Percentiles rank a stretch among this genome's conserved stretches.
phyloP scores from a whole-genome alignment of 2,329 filamentous ascomycete genomes.

The Trichoderma atrobrunneum region DNA sequence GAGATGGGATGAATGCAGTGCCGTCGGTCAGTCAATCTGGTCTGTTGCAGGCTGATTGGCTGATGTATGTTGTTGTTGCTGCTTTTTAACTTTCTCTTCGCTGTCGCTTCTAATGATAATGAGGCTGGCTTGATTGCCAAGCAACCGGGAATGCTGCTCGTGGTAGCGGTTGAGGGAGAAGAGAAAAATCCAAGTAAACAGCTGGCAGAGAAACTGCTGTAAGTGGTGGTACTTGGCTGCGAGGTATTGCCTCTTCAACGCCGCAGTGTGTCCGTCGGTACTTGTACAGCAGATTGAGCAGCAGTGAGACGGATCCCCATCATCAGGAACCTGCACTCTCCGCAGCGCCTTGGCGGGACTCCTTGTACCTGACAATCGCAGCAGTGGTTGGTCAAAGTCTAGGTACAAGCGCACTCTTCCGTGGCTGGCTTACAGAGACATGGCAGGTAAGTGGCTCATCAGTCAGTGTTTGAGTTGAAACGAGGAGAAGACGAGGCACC shows the following conservation, averaged over 20 bases:
- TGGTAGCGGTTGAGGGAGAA: background rate
- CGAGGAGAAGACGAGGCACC: background rate
- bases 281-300: background rate
- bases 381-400: background rate
- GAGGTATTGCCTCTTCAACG: background rate
- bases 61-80: background rate
- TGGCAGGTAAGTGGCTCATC: background rate
- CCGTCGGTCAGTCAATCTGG: background rate
- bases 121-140: background rate
- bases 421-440: background rate
- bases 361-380: background rate
- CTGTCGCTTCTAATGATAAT: background rate
- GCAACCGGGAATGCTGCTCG: background rate
- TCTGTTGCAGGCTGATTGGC: background rate
- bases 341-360: background rate
- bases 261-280: background rate
- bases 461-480: background rate
- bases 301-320: conserved; percentile 15
- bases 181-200: background rate
- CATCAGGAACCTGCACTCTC: background rate
- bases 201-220: background rate
- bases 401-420: background rate
- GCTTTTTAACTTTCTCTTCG: background rate
- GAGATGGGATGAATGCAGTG: background rate
- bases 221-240: background rate